Evolutionary conservation across 148 eudicot genomes (phyloP).

Genomic region (Rhododendron kiyosumense): DNA sequence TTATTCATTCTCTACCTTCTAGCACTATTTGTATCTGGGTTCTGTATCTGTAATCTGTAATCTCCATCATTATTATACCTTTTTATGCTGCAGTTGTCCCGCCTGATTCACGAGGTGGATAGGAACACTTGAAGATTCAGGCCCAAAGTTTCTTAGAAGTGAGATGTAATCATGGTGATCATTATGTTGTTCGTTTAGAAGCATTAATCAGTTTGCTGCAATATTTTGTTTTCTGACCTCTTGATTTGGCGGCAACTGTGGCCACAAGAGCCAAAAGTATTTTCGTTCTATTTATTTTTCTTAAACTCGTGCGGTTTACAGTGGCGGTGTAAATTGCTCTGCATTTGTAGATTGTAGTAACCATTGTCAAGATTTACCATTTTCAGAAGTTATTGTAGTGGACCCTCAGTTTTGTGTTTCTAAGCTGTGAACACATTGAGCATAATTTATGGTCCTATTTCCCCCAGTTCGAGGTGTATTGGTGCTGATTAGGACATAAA

Average conservation of each 20-base stretch:
- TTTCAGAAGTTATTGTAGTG: neutral
- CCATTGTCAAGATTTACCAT: neutral
- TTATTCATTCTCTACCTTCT: neutral
- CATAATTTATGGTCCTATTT: neutral
- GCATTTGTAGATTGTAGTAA: slow-evolving; percentile 33
- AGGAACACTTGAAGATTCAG: slow-evolving; percentile 3
- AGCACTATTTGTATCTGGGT: neutral
- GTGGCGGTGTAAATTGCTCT: slow-evolving; percentile 35
- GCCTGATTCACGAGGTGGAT: neutral
- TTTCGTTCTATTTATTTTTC: slow-evolving; percentile 10
- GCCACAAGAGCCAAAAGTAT: slow-evolving; percentile 9
- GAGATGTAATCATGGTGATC: slow-evolving; percentile 13
- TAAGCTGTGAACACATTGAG: neutral
- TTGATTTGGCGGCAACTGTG: slow-evolving; percentile 10
- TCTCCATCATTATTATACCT: neutral
- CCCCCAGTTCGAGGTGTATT: neutral
- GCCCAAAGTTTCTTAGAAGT: neutral
- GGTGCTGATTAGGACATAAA: neutral
- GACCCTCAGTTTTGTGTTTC: neutral
- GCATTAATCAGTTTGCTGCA: slow-evolving; percentile 12
- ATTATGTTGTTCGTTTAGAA: neutral
- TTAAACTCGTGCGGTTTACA: slow-evolving; percentile 18
- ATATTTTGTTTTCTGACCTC: slow-evolving; percentile 9
- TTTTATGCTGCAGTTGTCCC: neutral
- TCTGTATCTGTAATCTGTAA: neutral